Conservation (phyloP, 208 protist genomes). For the Wallacemonas collosoma region DNA sequence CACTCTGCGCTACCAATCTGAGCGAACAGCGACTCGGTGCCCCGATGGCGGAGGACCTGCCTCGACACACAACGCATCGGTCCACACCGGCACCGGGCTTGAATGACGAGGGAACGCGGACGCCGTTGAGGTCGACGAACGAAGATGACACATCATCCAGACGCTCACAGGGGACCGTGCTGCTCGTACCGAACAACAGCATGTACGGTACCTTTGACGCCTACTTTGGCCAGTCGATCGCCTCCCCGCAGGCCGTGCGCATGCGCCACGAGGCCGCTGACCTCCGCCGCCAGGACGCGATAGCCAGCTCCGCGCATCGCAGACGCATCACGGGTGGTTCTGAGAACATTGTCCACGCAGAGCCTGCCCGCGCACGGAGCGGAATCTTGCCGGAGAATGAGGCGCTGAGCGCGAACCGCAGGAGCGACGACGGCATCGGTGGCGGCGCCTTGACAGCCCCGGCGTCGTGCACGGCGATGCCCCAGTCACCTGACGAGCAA, state of each 20-base stretch:
- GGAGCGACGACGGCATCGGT: constrained; percentile 10
- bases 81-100: background rate
- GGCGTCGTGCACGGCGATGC: constrained; percentile 8
- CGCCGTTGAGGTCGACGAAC: background rate
- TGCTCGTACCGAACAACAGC: constrained; percentile 36
- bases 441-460: constrained; percentile 9
- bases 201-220: constrained; percentile 60
- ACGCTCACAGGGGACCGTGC: constrained; percentile 4
- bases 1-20: no score
- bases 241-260: constrained; percentile 37
- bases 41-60: no score
- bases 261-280: constrained; percentile 39
- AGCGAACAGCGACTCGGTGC: no score
- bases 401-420: no score
- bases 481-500: background rate
- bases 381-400: no score
- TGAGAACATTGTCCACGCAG: no score
- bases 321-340: no score
- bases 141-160: background rate
- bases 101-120: background rate
- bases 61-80: background rate
- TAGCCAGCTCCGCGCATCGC: no score
- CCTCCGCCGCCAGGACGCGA: background rate
- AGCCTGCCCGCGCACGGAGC: no score
- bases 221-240: constrained; percentile 42